Evolutionary conservation across 2,329 filamentous ascomycete genomes (phyloP), one percentile per base, ranked within the genome.

Genomic region (Coniella lustricola): DNA sequence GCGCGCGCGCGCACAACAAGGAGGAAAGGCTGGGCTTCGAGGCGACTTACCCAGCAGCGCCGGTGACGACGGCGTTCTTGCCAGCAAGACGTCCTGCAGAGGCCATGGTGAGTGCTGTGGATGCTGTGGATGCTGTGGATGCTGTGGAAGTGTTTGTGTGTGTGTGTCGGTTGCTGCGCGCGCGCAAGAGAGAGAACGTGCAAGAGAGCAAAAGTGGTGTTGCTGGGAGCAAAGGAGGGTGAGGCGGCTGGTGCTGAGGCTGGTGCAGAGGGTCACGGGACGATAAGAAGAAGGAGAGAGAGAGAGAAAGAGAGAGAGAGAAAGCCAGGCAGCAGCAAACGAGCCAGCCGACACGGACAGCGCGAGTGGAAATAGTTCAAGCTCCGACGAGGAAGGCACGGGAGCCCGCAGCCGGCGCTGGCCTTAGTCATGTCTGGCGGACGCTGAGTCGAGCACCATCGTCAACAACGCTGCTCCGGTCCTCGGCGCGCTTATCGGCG

Each of bases 21-120:
- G 17, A 16, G 54, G 14, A 9, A 25, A 18, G 34, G 34, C 42
- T 21, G 17, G 31, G 32, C 20, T 25, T 39, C 17, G 42, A 10
- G 20, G 9, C 37, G n/a, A 71, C 82, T 68, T 77, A 94, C 88
- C 88, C 87, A 60, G 83, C 89, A 56, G 85, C 89, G 62, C 89
- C 89, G 47, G 89, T 95, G 68, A 95, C 78, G 64, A 95, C 64
- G 64, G 77, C 75, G 62, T 81, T 81, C 67, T 81, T 81, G 65
- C 77, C 77, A 34, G 72, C 68, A 20, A 81, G 69, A 60, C 77
- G 76, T 57, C 76, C 76, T 34, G 16, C 41, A 12, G 41, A 44
- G 10, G 31, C 42, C 47, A 49, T 49, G 40, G 41, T 35, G 25
- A 18, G 22, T 18, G 29, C 35, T 8, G 38, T 7, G 32, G 3